phyloP scores from a whole-genome alignment of 306 rosid genomes.

The barrel medic (Medicago truncatula) region DNA sequence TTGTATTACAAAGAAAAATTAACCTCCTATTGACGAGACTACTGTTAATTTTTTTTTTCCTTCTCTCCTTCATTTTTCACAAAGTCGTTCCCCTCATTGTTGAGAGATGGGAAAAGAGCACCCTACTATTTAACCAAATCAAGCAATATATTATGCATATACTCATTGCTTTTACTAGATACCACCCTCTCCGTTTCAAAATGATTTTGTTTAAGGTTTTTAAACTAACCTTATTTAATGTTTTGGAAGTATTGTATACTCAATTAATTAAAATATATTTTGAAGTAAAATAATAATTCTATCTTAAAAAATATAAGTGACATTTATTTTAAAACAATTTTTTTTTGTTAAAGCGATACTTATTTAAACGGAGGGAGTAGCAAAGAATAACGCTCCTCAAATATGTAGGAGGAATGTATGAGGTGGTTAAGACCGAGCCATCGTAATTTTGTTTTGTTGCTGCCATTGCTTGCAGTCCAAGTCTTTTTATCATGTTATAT shows the following conservation, averaged over 20 bases:
- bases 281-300: no score
- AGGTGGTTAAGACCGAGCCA: conserved; percentile 57
- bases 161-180: background rate
- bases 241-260: no score
- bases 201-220: no score
- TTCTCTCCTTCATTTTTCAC: background rate
- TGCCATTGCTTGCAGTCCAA: conserved; percentile 47
- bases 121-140: conserved; percentile 6
- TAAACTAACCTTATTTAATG: no score
- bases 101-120: background rate
- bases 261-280: no score
- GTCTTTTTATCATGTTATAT: conserved; percentile 38
- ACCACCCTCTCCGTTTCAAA: no score
- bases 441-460: conserved; percentile 48
- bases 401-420: background rate
- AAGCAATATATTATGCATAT: background rate
- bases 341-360: no score
- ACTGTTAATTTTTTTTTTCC: background rate
- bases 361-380: background rate
- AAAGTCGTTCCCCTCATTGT: background rate
- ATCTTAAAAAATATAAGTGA: no score
- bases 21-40: background rate
- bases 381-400: conserved; percentile 17
- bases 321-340: no score
- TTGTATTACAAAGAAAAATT: no score